Conservation (phyloP, 148 eudicot genomes). For the Amaranthus cruentus region DNA sequence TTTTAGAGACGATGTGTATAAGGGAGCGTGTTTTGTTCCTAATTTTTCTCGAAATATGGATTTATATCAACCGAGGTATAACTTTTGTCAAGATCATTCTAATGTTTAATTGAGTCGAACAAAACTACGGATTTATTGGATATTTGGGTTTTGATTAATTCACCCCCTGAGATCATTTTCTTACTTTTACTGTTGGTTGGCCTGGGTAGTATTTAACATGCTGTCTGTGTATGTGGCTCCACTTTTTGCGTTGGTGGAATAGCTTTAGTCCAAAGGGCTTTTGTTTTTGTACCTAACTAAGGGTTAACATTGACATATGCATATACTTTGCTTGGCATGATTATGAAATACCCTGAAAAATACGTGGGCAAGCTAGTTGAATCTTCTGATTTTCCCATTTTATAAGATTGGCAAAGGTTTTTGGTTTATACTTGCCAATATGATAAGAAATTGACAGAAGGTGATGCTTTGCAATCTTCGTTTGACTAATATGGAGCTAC, state of each 20-base stretch:
- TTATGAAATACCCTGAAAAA: background rate
- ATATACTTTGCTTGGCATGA: background rate
- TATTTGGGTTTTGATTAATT: background rate
- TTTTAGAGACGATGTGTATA: background rate
- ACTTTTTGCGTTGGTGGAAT: background rate
- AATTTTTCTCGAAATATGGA: background rate
- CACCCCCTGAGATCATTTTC: background rate
- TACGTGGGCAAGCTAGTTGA: no score
- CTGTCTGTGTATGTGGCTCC: background rate
- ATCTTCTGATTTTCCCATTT: no score
- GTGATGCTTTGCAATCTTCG: no score
- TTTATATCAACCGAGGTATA: background rate
- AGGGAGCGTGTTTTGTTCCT: background rate
- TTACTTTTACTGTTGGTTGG: background rate
- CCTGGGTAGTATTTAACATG: no score
- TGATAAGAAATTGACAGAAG: no score
- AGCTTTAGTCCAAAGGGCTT: background rate
- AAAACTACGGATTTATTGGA: background rate
- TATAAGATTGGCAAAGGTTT: no score
- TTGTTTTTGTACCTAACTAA: background rate
- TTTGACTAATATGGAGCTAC: no score
- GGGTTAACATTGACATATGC: background rate
- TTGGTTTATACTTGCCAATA: no score
- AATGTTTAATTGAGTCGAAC: background rate
- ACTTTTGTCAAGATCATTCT: no score